phyloP scores from a whole-genome alignment of 164 flowering plant species.

The Brasenia schreberi region DNA sequence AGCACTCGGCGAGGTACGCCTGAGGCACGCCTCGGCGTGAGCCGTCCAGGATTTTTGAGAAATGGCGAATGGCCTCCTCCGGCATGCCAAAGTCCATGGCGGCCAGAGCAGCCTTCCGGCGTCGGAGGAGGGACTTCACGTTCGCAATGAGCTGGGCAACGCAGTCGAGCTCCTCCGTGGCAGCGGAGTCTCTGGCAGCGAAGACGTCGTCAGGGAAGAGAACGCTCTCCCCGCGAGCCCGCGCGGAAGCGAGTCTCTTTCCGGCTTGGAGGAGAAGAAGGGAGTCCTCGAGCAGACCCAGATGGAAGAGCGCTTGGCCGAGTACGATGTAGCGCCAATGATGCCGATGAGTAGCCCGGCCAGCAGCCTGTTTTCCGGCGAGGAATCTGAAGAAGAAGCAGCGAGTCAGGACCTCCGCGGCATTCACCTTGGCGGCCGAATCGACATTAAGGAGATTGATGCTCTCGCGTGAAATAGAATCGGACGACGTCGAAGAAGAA shows the following conservation, averaged over 20 bases:
- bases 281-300: slow-evolving; percentile 96
- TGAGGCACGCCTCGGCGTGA: slow-evolving; percentile 70
- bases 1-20: slow-evolving; percentile 82
- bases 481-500: not conserved
- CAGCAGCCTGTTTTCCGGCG: no score
- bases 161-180: slow-evolving; percentile 37
- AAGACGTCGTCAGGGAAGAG: slow-evolving; percentile 84
- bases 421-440: slow-evolving; percentile 5
- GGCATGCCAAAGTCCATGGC: slow-evolving; percentile 88
- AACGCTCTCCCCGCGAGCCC: slow-evolving; percentile 65
- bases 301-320: slow-evolving; percentile 86
- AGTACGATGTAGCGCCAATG: slow-evolving; percentile 95
- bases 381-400: slow-evolving; percentile 80
- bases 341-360: slow-evolving; percentile 28
- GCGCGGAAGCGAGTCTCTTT: slow-evolving; percentile 76
- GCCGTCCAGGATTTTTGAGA: slow-evolving; percentile 80
- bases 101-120: slow-evolving; percentile 72
- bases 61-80: slow-evolving; percentile 84
- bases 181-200: slow-evolving; percentile 15
- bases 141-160: slow-evolving; percentile 53
- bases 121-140: slow-evolving; percentile 84
- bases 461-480: slow-evolving; percentile 40
- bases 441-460: slow-evolving; percentile 40
- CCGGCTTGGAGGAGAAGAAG: slow-evolving; percentile 91
- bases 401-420: slow-evolving; percentile 16